phyloP scores from a whole-genome alignment of 164 flowering plant genomes.

The Paratinospora sagittata region DNA sequence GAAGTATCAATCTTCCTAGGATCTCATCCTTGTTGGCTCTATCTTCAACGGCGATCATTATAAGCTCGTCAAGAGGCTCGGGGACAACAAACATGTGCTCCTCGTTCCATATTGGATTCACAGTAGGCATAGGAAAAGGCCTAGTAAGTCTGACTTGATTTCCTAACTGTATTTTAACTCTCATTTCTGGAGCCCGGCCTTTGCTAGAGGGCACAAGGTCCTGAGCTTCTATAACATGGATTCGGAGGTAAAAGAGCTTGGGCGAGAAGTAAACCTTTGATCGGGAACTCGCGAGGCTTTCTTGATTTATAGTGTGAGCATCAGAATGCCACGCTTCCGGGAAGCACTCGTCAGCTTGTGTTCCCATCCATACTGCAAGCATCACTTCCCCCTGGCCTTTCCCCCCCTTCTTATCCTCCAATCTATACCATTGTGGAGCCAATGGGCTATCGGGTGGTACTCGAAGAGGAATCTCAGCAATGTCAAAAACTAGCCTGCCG shows the following conservation, averaged over 20 bases:
- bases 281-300: constrained; percentile 43
- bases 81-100: constrained; percentile 79
- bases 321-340: constrained; percentile 85
- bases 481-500: constrained; percentile 50
- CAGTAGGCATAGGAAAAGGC: constrained; percentile 18
- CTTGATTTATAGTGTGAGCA: constrained; percentile 45
- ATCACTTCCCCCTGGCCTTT: constrained; percentile 62
- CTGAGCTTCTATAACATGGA: constrained; percentile 67
- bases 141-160: constrained; percentile 41
- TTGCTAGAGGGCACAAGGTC: constrained; percentile 54
- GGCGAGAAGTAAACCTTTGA: constrained; percentile 88
- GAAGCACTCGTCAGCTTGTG: constrained; percentile 86
- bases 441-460: constrained; percentile 88
- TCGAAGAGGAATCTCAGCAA: constrained; percentile 60
- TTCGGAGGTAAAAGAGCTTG: constrained; percentile 66
- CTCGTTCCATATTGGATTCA: constrained; percentile 62
- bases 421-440: constrained; percentile 82
- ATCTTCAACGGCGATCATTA: constrained; percentile 50
- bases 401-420: constrained; percentile 57
- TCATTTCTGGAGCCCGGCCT: constrained; percentile 28
- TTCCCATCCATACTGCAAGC: constrained; percentile 95
- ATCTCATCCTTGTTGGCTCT: constrained; percentile 41
- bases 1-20: constrained; percentile 38
- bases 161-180: constrained; percentile 52
- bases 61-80: constrained; percentile 63